Conservation (phyloP, 2,329 filamentous ascomycete species). For the Talaromyces islandicus region DNA sequence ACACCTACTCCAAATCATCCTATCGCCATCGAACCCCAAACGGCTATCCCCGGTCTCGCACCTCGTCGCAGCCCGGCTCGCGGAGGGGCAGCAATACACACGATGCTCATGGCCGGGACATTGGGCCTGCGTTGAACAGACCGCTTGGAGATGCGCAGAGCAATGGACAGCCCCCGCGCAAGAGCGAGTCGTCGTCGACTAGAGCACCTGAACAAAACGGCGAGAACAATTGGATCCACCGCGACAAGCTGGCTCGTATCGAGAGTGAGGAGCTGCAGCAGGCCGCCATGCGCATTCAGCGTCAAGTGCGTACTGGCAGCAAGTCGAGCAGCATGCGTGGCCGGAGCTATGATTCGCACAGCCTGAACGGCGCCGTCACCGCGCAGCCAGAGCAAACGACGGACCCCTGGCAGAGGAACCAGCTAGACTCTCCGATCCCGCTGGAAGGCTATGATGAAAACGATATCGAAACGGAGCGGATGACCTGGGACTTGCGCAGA, state of each 20-base stretch:
- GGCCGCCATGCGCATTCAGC: slow-evolving; percentile 39
- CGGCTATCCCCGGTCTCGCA: slow-evolving; percentile 26
- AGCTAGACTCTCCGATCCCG: slow-evolving; percentile 24
- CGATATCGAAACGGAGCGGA: slow-evolving; percentile 36
- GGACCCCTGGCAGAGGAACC: slow-evolving; percentile 28
- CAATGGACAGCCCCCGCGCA: slow-evolving; percentile 11
- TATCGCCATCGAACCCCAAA: slow-evolving; percentile 26
- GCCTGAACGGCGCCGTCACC: slow-evolving; percentile 20
- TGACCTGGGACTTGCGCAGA: slow-evolving; percentile 65
- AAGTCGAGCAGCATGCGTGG: slow-evolving; percentile 30
- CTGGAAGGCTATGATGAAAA: slow-evolving; percentile 36
- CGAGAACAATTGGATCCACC: slow-evolving; percentile 44
- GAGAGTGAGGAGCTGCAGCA: slow-evolving; percentile 47
- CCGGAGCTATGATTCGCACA: slow-evolving; percentile 31
- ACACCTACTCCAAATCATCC: slow-evolving; percentile 20
- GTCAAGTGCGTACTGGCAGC: slow-evolving; percentile 29
- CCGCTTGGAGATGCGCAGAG: slow-evolving; percentile 18
- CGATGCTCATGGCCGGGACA: slow-evolving; percentile 21
- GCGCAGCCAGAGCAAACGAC: slow-evolving; percentile 22
- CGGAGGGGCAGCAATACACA: slow-evolving; percentile 15
- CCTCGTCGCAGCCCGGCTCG: slow-evolving; percentile 20
- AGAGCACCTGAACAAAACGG: neutral
- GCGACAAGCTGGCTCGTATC: slow-evolving; percentile 45
- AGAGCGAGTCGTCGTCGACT: slow-evolving; percentile 12
- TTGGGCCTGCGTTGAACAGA: slow-evolving; percentile 19